Percentiles rank a stretch among this genome's conserved stretches.
These are phyloP conservation scores for Aspergillus fijiensis DNA, from an alignment of 2,329 filamentous ascomycete species.

Conservation along the genomic window DNA sequence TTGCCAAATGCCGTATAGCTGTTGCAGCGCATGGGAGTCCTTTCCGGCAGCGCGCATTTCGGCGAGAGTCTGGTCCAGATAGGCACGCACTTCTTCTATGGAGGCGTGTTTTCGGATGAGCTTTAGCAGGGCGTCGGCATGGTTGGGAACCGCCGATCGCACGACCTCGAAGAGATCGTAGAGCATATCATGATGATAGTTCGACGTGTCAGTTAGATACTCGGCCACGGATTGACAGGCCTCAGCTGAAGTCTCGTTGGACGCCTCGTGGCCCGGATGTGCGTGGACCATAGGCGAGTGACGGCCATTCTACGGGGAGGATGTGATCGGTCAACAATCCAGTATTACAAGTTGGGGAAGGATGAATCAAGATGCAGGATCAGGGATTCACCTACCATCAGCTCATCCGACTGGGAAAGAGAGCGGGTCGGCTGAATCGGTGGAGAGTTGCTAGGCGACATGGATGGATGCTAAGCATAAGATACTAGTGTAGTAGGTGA, in stretches of 20 bases:
- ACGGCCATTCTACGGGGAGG: neutral
- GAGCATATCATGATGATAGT: conserved; percentile 30
- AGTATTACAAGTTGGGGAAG: neutral
- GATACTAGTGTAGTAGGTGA: neutral
- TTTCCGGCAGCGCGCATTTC: conserved; percentile 7
- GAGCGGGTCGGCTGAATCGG: neutral
- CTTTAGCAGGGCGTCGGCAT: conserved; percentile 23
- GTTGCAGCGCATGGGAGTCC: conserved; percentile 10
- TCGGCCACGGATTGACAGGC: neutral
- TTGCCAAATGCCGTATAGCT: conserved; percentile 15
- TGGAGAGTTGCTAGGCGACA: neutral
- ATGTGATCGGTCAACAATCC: neutral
- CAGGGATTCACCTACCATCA: neutral
- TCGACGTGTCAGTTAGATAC: neutral
- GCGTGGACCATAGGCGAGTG: neutral
- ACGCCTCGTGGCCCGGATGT: neutral
- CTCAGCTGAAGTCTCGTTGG: neutral
- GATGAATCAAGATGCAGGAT: neutral
- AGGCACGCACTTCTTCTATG: conserved; percentile 26
- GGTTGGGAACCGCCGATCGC: conserved; percentile 19
- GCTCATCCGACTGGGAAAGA: neutral
- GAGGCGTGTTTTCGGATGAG: conserved; percentile 29
- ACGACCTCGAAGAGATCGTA: conserved; percentile 30
- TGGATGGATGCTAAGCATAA: neutral
- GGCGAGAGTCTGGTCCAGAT: conserved; percentile 21